These are phyloP conservation scores for Trichoderma hamatum DNA, from an alignment of 2,329 filamentous ascomycete genomes.

Conservation along the genomic window DNA sequence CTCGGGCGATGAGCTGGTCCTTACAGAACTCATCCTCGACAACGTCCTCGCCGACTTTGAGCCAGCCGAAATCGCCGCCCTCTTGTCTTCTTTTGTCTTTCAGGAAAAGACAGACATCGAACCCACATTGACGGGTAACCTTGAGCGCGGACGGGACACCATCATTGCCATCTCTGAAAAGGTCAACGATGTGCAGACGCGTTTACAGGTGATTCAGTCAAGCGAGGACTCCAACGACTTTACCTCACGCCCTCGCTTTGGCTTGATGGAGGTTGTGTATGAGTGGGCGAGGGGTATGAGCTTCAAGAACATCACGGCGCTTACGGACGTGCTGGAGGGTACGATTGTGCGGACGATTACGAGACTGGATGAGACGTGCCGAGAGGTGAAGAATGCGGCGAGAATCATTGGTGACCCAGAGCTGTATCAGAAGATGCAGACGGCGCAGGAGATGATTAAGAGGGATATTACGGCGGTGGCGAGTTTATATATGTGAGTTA, in stretches of 20 bases:
- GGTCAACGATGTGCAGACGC: conserved; percentile 85
- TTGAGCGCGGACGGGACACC: conserved; percentile 80
- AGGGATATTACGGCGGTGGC: conserved; percentile 90
- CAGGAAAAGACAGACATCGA: conserved; percentile 89
- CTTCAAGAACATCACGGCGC: conserved; percentile 94
- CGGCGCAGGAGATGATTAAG: conserved; percentile 97
- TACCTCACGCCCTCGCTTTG: conserved; percentile 82
- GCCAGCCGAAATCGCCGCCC: conserved; percentile 91
- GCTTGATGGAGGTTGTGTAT: conserved; percentile 95
- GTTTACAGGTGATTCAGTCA: conserved; percentile 89
- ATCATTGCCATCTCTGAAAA: conserved; percentile 92
- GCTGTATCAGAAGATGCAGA: conserved; percentile 94
- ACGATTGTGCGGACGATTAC: conserved; percentile 97
- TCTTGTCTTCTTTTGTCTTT: conserved; percentile 94
- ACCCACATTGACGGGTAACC: conserved; percentile 77
- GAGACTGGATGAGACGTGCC: conserved; percentile 89
- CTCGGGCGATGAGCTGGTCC: conserved; percentile 91
- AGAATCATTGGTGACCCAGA: conserved; percentile 92
- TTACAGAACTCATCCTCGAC: conserved; percentile 94
- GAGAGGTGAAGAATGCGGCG: conserved; percentile 96
- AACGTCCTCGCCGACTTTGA: conserved; percentile 96
- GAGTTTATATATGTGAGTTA: conserved; percentile 76
- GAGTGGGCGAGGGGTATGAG: conserved; percentile 98
- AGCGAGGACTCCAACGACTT: conserved; percentile 93
- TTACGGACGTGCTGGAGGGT: conserved; percentile 95